These are phyloP conservation scores for Verticillium klebahnii DNA, from an alignment of 2,329 filamentous ascomycete genomes.

Conservation along the genomic window DNA sequence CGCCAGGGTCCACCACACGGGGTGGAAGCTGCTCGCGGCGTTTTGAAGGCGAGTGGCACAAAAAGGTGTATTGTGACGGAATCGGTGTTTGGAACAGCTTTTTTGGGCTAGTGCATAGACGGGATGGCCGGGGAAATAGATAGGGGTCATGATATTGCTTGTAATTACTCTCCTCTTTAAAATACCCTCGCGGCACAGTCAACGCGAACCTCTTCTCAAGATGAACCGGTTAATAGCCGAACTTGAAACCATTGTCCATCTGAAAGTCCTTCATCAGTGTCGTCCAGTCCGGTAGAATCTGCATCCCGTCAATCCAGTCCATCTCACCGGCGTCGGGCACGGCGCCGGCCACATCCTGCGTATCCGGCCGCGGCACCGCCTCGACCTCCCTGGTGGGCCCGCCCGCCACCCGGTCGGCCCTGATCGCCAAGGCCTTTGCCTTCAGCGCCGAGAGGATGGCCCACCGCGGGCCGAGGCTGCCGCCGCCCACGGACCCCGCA, in stretches of 20 bases:
- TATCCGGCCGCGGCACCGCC: background rate
- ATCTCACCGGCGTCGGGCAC: background rate
- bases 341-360: background rate
- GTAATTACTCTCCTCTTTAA: background rate
- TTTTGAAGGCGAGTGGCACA: constrained; percentile 14
- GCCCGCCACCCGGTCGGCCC: constrained; percentile 1
- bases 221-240: background rate
- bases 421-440: constrained; percentile 20
- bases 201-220: background rate
- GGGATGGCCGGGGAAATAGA: background rate
- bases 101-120: background rate
- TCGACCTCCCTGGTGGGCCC: background rate
- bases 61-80: background rate
- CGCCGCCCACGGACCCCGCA: background rate
- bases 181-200: background rate
- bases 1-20: constrained; percentile 20
- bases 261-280: constrained; percentile 23
- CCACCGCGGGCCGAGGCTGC: background rate
- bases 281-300: constrained; percentile 21
- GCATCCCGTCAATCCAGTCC: constrained; percentile 5
- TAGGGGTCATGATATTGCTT: background rate
- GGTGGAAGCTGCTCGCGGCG: constrained; percentile 16
- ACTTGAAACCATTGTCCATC: constrained; percentile 11
- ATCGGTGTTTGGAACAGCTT: background rate
- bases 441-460: constrained; percentile 22